Percentiles rank a stretch among this genome's conserved stretches.
These are phyloP conservation scores for Lachnellula subtilissima DNA, from an alignment of 2,329 filamentous ascomycete genomes.

Conservation along the genomic window DNA sequence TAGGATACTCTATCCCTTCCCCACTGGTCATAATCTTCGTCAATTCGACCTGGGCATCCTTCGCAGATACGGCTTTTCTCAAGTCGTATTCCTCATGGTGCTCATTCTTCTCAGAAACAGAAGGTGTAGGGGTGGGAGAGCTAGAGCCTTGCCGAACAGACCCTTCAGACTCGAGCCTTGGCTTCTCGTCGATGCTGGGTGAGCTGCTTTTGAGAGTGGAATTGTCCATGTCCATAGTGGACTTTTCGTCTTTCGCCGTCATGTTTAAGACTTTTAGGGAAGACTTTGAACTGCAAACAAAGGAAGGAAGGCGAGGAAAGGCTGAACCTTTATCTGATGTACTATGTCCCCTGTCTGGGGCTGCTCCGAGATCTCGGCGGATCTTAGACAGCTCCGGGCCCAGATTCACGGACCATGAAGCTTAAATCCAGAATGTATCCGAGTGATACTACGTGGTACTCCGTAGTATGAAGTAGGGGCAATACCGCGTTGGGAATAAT, in stretches of 20 bases:
- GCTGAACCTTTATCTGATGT: no score
- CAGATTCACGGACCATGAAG: no score
- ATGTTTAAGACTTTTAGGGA: background rate
- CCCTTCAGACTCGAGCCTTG: conserved; percentile 4
- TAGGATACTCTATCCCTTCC: conserved; percentile 29
- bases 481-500: no score
- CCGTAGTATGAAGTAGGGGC: no score
- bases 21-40: conserved; percentile 25
- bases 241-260: conserved; percentile 8
- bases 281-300: no score
- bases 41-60: conserved; percentile 17
- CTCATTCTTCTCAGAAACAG: background rate
- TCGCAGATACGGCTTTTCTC: conserved; percentile 8
- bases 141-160: conserved; percentile 7
- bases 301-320: no score
- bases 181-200: conserved; percentile 17
- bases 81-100: background rate
- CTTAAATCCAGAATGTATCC: no score
- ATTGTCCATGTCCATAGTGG: conserved; percentile 3
- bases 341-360: no score
- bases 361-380: no score
- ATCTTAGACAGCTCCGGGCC: no score
- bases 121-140: conserved; percentile 9
- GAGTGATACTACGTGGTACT: no score
- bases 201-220: conserved; percentile 18